phyloP scores from a whole-genome alignment of 192 early-diverging fungal genomes.

The Cladochytrium replicatum region DNA sequence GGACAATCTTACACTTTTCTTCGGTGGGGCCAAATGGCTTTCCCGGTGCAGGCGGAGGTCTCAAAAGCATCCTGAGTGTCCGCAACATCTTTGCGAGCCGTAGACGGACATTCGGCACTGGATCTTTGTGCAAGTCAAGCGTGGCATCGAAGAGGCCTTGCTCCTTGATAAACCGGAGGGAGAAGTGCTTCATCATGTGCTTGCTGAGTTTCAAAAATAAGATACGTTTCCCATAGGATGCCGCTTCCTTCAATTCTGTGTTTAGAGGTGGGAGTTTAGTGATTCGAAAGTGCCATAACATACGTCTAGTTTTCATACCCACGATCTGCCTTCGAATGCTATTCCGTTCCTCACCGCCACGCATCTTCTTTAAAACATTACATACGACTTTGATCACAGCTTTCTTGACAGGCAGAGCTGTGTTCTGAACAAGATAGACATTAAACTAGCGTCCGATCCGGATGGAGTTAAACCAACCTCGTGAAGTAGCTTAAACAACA shows the following conservation, averaged over 20 bases:
- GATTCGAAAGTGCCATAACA: not conserved
- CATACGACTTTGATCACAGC: slow-evolving; percentile 25
- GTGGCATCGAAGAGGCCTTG: slow-evolving; percentile 22
- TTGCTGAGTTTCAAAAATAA: slow-evolving; percentile 26
- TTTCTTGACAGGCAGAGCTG: slow-evolving; percentile 34
- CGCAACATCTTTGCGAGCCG: slow-evolving; percentile 17
- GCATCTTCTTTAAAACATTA: slow-evolving; percentile 17
- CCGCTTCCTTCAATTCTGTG: slow-evolving; percentile 28
- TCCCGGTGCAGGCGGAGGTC: no score
- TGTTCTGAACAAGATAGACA: slow-evolving; percentile 22
- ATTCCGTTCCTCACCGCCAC: slow-evolving; percentile 27
- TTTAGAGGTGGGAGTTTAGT: slow-evolving; percentile 2
- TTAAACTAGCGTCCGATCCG: not conserved
- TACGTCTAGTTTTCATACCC: slow-evolving; percentile 13
- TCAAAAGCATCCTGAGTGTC: no score
- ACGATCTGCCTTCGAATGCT: slow-evolving; percentile 25
- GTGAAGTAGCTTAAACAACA: slow-evolving; percentile 30
- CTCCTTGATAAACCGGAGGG: slow-evolving; percentile 26
- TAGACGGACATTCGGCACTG: slow-evolving; percentile 33
- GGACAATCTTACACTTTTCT: no score
- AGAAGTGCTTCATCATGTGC: slow-evolving; percentile 23
- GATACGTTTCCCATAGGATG: slow-evolving; percentile 21
- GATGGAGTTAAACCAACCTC: slow-evolving; percentile 20
- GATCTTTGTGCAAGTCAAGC: slow-evolving; percentile 27
- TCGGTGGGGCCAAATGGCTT: no score